Base-by-base conservation (phyloP, 129 eudicot species). In the Centaurea solstitialis region DNA sequence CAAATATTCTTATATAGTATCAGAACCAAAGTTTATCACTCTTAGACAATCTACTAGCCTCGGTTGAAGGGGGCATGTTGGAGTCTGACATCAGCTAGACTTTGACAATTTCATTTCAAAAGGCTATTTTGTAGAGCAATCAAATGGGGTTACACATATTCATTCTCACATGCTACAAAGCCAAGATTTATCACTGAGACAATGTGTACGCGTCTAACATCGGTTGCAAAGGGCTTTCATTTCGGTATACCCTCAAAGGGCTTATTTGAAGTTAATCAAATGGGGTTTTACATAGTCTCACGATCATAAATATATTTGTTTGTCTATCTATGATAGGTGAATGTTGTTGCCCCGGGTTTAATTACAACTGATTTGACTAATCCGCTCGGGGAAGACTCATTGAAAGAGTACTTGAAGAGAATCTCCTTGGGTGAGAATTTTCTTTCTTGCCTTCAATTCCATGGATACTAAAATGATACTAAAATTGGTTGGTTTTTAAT, bases 281-380 rank as follows among this genome's bases (percentile, higher is more conserved):
- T 10, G 17, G 53, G 53, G 15, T 43, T 43, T 57, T 22, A 57
- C 22, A 57, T 57, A 50, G 13, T 50, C 61, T 50, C 20, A 15
- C 61, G 4, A 50, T 50, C 20, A 4, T 3, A 50, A 24, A 9
- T 4, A 12, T 9, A 78, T 84, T 5, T 59, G 4, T 67, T 82
- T 75, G 15, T 61, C 23, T 50, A 23, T 61, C 23, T 50, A 23
- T 70, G 35, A 28, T 85, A 96, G 98, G 99, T 89, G 38, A 96
- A 96, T 78, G 99, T 98, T 57, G 82, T 96, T 83, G 99, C 99
- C 74, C 99, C 99, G 12, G 99, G 99, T 28, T 96, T 91, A 85
- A 96, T 96, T 86, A 93, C 91, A 80, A 93, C 99, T 68, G 99
- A 96, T 76, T 91, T 96, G 98, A 96, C 99, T 78, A 85, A 93